Conservation (phyloP, 2,329 filamentous ascomycete species). For the Alternaria sp. region DNA sequence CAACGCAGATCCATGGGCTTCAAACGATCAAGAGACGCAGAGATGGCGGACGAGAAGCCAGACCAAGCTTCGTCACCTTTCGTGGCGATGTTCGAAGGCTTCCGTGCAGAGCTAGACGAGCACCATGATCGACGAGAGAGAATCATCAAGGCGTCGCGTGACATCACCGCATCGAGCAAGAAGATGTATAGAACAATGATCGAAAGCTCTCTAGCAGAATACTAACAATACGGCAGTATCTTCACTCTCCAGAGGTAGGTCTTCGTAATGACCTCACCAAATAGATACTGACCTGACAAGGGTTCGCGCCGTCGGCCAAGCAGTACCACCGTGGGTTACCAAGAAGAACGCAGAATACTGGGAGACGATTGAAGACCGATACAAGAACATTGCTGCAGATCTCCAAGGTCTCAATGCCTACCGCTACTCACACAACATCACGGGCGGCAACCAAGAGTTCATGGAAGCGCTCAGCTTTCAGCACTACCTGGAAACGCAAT, state of each 20-base stretch:
- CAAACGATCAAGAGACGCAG: conserved; percentile 49
- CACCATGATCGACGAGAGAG: conserved; percentile 92
- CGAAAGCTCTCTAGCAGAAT: neutral
- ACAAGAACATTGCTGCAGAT: conserved; percentile 73
- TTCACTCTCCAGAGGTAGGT: conserved; percentile 80
- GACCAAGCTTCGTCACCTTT: conserved; percentile 54
- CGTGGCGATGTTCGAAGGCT: conserved; percentile 80
- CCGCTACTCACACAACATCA: conserved; percentile 81
- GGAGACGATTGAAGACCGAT: conserved; percentile 73
- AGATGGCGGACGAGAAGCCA: conserved; percentile 44
- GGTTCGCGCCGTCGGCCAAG: conserved; percentile 66
- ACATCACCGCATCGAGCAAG: conserved; percentile 94
- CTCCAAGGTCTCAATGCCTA: conserved; percentile 80
- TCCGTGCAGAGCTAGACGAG: conserved; percentile 88
- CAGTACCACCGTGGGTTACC: conserved; percentile 72
- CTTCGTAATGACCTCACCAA: neutral
- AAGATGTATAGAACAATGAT: conserved; percentile 75
- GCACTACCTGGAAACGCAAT: conserved; percentile 83
- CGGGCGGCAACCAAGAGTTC: conserved; percentile 86
- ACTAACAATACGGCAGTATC: conserved; percentile 63
- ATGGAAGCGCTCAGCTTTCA: conserved; percentile 90
- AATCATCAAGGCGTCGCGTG: conserved; percentile 87
- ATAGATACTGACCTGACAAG: conserved; percentile 52
- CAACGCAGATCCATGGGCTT: conserved; percentile 27
- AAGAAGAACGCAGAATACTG: conserved; percentile 75